Evolutionary conservation across 1,139 yeast species (phyloP), one percentile per base, ranked within the genome.

Genomic region (Blastobotrys capitulatus): DNA sequence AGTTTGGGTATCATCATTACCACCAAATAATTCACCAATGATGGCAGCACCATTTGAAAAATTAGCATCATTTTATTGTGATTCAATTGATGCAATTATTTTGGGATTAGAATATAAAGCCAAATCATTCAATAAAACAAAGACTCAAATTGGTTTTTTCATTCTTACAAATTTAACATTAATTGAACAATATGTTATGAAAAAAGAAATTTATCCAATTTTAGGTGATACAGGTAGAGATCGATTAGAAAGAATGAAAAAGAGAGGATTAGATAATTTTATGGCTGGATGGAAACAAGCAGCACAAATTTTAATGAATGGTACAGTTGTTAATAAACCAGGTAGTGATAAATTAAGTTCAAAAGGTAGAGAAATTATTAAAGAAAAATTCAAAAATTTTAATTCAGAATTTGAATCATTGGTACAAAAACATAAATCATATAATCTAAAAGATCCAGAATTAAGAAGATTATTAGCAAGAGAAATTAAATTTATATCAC

Each of bases 201-300:
- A 86, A 52, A 76, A 86, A 38, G 77, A 76, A 31, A 63, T 86
- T 31, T 74, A 71, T 54, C 72, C 70, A 39, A 74, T 82, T 25
- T 67, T 89, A 44, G 89, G 90, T 1, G 65, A 71, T n/a, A 64
- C 73, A 5, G 96, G 96, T 0, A 66, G 73, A 36, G 84, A 79
- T 48, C 70, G 96, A 52, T 65, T 89, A 16, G 83, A 77, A 45
- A 79, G 81, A 58, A 68, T 88, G 56, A 81, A 84, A 61, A 89
- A 86, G 62, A 74, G 89, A 54, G 88, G 85, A 46, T 71, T 86
- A 59, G 86, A 85, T 61, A 71, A 82, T 57, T 87, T 89, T 63
- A 74, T 89, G 52, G 82, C 83, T 20, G 92, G 84, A 31, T 90
- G 97, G 97, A 84, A 86, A 58, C 76, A 76, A 54, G 82, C 88